Conservation (phyloP, 1,284 basidiomycete species). For the Sporisorium exsertum region DNA sequence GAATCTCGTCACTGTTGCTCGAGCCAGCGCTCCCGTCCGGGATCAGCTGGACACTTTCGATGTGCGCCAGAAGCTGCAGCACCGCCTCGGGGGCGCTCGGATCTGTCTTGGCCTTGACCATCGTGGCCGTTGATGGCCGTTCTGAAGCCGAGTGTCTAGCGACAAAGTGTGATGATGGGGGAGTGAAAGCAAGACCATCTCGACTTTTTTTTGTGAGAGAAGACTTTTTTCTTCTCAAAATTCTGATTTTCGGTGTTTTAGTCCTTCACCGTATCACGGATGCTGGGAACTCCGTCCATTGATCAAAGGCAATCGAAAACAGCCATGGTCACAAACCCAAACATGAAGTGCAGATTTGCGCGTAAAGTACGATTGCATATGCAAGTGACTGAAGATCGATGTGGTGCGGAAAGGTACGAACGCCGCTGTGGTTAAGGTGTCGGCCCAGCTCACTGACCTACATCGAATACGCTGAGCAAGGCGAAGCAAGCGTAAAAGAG, state of each 20-base stretch:
- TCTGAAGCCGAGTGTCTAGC: background rate
- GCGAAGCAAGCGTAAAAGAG: conserved; percentile 68
- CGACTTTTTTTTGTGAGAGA: conserved; percentile 1
- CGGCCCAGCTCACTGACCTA: conserved; percentile 34
- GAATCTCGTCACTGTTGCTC: conserved; percentile 19
- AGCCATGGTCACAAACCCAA: background rate
- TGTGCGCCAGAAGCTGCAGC: conserved; percentile 35
- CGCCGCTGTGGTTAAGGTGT: background rate
- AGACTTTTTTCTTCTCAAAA: conserved; percentile 1
- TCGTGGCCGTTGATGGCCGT: conserved; percentile 1
- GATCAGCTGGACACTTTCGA: conserved; percentile 24
- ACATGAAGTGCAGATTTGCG: background rate
- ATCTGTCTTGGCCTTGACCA: conserved; percentile 53
- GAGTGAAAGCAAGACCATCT: conserved; percentile 1
- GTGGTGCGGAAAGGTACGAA: background rate
- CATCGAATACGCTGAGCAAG: conserved; percentile 64
- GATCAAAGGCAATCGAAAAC: background rate
- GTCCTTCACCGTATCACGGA: background rate
- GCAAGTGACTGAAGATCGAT: background rate
- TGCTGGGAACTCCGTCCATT: background rate
- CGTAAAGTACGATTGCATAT: background rate
- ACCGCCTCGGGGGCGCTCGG: conserved; percentile 39
- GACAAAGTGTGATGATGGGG: conserved; percentile 4
- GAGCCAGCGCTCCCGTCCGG: conserved; percentile 14
- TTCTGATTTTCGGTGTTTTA: conserved; percentile 1